Evolutionary conservation across 768 basidiomycete species (phyloP).

Genomic region (Mycena latifolia): DNA sequence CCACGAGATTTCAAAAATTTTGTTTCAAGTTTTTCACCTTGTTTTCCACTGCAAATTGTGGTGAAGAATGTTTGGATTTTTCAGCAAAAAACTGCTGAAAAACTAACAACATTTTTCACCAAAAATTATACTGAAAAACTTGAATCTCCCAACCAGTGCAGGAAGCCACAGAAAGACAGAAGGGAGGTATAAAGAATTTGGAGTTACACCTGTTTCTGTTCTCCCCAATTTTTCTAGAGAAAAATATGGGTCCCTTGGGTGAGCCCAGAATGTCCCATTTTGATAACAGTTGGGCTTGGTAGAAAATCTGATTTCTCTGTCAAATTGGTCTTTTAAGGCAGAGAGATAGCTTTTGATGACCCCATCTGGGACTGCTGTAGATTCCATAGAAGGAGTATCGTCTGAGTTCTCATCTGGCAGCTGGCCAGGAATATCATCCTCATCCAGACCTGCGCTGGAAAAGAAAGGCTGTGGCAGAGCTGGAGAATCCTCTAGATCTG

Average conservation of each 20-base stretch:
- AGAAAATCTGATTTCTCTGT: background rate
- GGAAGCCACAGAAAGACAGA: slow-evolving; percentile 14
- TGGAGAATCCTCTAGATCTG: background rate
- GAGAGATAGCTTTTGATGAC: background rate
- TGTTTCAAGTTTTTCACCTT: too few species aligned
- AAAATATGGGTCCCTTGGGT: background rate
- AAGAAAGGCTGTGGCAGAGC: background rate
- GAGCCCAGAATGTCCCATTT: slow-evolving; percentile 6
- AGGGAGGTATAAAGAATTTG: background rate
- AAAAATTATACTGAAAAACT: too few species aligned
- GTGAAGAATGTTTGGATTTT: too few species aligned
- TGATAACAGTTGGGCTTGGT: background rate
- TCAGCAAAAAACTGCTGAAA: too few species aligned
- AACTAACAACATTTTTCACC: too few species aligned
- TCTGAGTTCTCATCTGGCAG: background rate
- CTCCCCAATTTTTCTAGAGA: background rate
- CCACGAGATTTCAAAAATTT: too few species aligned
- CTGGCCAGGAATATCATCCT: background rate
- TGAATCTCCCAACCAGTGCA: too few species aligned
- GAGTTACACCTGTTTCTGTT: slow-evolving; percentile 1
- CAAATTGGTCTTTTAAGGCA: background rate
- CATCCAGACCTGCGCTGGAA: background rate
- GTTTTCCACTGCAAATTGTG: too few species aligned
- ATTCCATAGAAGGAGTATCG: background rate
- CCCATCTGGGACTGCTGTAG: slow-evolving; percentile 4